Conservation (phyloP, 495 filamentous ascomycete genomes). For the Tuber microsphaerosporum region DNA sequence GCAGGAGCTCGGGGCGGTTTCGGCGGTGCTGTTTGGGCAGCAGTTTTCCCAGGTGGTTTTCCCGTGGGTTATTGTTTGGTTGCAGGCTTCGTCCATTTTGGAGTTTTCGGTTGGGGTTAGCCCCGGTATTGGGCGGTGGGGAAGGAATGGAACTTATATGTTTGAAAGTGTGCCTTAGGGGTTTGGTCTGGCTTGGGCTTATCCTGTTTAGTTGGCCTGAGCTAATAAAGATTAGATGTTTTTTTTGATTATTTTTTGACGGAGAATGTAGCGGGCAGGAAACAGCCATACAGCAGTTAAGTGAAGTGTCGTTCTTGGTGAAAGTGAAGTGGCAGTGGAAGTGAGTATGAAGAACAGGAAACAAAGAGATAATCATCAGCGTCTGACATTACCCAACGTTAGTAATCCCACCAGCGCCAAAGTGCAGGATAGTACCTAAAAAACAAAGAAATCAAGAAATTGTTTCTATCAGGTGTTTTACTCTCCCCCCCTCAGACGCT, state of each 20-base stretch:
- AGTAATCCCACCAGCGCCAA: not conserved
- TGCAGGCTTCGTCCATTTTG: not conserved
- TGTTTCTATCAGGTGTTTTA: not conserved
- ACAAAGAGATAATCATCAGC: not conserved
- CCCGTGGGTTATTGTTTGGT: not conserved
- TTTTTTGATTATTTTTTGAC: not conserved
- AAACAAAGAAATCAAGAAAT: not conserved
- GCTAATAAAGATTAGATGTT: not conserved
- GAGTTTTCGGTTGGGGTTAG: not conserved
- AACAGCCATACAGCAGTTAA: not conserved
- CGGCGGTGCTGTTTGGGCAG: not conserved
- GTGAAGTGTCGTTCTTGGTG: not conserved
- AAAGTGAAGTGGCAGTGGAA: not conserved
- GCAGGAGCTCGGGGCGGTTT: conserved; percentile 5
- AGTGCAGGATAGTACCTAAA: not conserved
- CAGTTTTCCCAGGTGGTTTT: not conserved
- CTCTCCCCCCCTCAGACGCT: not conserved
- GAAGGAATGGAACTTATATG: not conserved
- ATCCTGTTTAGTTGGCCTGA: not conserved
- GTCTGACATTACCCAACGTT: not conserved
- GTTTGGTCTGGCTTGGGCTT: not conserved
- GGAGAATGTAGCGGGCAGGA: not conserved
- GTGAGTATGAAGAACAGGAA: not conserved
- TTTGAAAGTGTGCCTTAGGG: not conserved
- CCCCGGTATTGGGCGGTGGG: not conserved